Conservation (phyloP, 306 rosid species). For the Cicer bijugum region DNA sequence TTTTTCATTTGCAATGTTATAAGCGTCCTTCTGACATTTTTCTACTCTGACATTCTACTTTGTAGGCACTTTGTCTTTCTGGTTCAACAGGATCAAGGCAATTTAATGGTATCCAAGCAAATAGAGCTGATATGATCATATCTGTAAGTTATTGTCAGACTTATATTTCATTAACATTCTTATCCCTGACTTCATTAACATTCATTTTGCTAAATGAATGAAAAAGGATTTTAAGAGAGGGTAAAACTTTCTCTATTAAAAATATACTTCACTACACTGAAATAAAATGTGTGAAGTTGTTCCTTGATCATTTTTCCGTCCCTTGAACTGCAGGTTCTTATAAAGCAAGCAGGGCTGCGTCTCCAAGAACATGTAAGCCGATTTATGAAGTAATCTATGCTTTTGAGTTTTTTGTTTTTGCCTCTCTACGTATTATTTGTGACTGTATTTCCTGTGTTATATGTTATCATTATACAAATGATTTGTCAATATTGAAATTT, state of each 20-base stretch:
- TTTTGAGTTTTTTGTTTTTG: constrained; percentile 35
- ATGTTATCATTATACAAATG: neutral
- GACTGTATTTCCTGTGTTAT: constrained; percentile 10
- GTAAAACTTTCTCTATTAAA: neutral
- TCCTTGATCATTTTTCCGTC: constrained; percentile 39
- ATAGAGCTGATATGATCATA: constrained; percentile 89
- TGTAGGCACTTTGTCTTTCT: constrained; percentile 83
- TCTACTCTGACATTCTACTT: constrained; percentile 5
- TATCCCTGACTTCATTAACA: no score
- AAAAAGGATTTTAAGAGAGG: constrained; percentile 23
- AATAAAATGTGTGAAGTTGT: constrained; percentile 29
- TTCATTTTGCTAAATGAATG: neutral
- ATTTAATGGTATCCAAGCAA: constrained; percentile 73
- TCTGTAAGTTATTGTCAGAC: constrained; percentile 58
- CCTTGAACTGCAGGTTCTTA: constrained; percentile 72
- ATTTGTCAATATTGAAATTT: neutral
- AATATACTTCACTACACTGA: neutral
- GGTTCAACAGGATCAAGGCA: constrained; percentile 64
- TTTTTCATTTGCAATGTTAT: neutral
- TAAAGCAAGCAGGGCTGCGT: constrained; percentile 85
- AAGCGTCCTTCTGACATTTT: constrained; percentile 15
- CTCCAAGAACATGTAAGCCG: constrained; percentile 80
- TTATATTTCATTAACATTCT: constrained; percentile 12
- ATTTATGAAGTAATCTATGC: constrained; percentile 21
- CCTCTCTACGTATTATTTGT: neutral